Evolutionary conservation across 768 basidiomycete species (phyloP).

Genomic region (Russula abietina): DNA sequence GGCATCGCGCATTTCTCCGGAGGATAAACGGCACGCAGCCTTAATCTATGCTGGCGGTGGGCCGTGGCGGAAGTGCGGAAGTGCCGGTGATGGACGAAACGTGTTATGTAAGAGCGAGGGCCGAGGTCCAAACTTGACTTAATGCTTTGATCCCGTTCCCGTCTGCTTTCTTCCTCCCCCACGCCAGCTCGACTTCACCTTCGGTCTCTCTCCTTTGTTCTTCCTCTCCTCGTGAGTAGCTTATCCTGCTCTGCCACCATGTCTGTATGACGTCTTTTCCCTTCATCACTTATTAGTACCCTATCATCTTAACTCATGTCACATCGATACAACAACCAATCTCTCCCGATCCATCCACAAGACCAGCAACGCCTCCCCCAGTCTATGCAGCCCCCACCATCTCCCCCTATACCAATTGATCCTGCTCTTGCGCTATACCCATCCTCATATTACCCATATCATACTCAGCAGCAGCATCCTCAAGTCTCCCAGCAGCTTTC

Average conservation of each 20-base stretch:
- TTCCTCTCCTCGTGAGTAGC: not conserved
- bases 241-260: not conserved
- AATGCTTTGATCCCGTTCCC: not conserved
- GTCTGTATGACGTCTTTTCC: slow-evolving; percentile 13
- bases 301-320: slow-evolving; percentile 28
- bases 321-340: slow-evolving; percentile 32
- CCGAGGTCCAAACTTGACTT: too few relatives aligned
- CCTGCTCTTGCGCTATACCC: slow-evolving; percentile 67
- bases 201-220: not conserved
- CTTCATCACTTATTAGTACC: slow-evolving; percentile 30
- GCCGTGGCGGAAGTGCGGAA: not conserved
- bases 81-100: not conserved
- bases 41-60: not conserved
- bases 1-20: not conserved
- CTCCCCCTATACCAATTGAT: slow-evolving; percentile 62
- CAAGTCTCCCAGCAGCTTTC: slow-evolving; percentile 46
- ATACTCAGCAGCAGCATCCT: slow-evolving; percentile 42
- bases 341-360: slow-evolving; percentile 39
- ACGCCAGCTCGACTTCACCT: too few relatives aligned
- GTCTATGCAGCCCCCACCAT: slow-evolving; percentile 49
- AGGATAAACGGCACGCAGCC: too few relatives aligned
- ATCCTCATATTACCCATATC: slow-evolving; percentile 48
- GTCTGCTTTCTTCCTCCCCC: too few relatives aligned
- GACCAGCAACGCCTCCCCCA: slow-evolving; percentile 31
- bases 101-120: not conserved